Conservation (phyloP, 768 basidiomycete genomes). For the Kwoniella bestiolae region DNA sequence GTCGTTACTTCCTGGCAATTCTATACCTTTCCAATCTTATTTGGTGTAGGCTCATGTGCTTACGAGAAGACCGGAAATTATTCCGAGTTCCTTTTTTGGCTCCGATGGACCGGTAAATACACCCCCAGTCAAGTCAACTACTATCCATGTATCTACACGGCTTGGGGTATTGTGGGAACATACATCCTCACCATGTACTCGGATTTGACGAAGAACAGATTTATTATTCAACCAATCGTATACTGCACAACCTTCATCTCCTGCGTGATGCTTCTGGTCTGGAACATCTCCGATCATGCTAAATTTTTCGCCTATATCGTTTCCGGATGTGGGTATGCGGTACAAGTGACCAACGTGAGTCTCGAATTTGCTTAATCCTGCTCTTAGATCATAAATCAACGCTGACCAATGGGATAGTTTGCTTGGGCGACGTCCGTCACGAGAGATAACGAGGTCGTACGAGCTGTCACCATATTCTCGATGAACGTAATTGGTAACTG, state of each 20-base stretch:
- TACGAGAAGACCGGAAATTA: conserved; percentile 35
- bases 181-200: conserved; percentile 27
- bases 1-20: conserved; percentile 26
- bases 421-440: conserved; percentile 77
- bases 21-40: conserved; percentile 35
- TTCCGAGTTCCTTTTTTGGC: conserved; percentile 24
- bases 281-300: conserved; percentile 64
- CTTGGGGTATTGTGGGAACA: conserved; percentile 38
- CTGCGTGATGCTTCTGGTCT: conserved; percentile 62
- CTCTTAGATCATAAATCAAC: neutral
- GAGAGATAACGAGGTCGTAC: conserved; percentile 71
- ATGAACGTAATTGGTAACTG: conserved; percentile 63
- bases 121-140: conserved; percentile 34
- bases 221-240: conserved; percentile 43
- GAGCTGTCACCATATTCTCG: conserved; percentile 70
- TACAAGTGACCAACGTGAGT: conserved; percentile 68
- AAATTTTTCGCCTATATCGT: conserved; percentile 76
- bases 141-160: conserved; percentile 34
- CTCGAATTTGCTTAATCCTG: neutral
- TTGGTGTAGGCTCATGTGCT: conserved; percentile 26
- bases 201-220: conserved; percentile 36
- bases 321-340: conserved; percentile 71
- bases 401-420: neutral
- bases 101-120: conserved; percentile 29
- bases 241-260: conserved; percentile 27